Evolutionary conservation across 495 filamentous ascomycete species (phyloP).

Genomic region (Penicillium tannophilum): DNA sequence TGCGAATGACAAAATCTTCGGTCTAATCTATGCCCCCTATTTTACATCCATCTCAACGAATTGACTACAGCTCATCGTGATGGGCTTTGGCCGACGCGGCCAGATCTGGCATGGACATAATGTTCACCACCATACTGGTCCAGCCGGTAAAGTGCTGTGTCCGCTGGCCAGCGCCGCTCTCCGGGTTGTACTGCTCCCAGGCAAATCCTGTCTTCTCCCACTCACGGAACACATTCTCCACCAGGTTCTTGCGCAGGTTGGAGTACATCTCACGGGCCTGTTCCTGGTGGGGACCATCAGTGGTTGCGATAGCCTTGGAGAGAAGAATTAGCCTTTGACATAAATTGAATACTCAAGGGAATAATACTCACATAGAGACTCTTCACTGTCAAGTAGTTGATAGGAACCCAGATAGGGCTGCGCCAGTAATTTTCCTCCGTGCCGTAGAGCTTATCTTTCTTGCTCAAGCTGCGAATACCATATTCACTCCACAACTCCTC

Average conservation of each 20-base stretch:
- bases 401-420: slow-evolving; percentile 95
- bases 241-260: slow-evolving; percentile 76
- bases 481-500: slow-evolving; percentile 85
- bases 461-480: slow-evolving; percentile 86
- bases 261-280: slow-evolving; percentile 76
- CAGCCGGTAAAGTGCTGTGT: slow-evolving; percentile 98
- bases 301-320: slow-evolving; percentile 43
- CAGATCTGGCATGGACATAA: slow-evolving; percentile 86
- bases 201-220: slow-evolving; percentile 95
- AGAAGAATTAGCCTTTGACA: slow-evolving; percentile 20
- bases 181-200: slow-evolving; percentile 98
- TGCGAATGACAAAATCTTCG: slow-evolving; percentile 4
- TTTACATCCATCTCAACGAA: slow-evolving; percentile 22
- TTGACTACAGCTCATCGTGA: slow-evolving; percentile 46
- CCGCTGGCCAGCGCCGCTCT: slow-evolving; percentile 87
- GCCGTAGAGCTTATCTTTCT: slow-evolving; percentile 77
- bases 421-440: slow-evolving; percentile 98
- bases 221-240: slow-evolving; percentile 82
- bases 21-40: slow-evolving; percentile 23
- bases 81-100: slow-evolving; percentile 23
- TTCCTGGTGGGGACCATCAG: slow-evolving; percentile 66
- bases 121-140: slow-evolving; percentile 96
- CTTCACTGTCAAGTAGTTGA: slow-evolving; percentile 87
- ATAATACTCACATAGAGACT: slow-evolving; percentile 72
- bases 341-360: not conserved